A percentile compares a stretch with the other conserved stretches of the same genome.
Evolutionary conservation across 345 rosid species (phyloP).

Genomic region (Linum tenue): DNA sequence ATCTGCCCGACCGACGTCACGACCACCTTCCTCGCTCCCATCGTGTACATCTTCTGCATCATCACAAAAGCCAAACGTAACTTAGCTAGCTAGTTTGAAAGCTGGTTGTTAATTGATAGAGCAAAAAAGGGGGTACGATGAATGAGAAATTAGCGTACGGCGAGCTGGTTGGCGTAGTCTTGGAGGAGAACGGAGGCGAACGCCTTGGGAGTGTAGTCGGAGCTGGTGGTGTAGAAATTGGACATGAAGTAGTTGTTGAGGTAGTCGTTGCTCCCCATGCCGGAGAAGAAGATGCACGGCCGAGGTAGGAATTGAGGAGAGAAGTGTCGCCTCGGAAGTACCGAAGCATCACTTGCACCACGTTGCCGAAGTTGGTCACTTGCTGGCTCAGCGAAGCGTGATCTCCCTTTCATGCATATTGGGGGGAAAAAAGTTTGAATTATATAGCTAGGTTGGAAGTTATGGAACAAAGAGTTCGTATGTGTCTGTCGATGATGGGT

Average conservation of each 20-base stretch:
- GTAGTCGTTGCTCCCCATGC: constrained; percentile 88
- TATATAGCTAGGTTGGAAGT: no score
- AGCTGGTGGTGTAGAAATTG: constrained; percentile 51
- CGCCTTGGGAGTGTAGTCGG: constrained; percentile 40
- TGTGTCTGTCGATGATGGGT: no score
- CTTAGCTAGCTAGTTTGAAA: neutral
- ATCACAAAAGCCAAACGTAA: no score
- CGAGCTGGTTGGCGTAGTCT: constrained; percentile 59
- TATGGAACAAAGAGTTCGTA: no score
- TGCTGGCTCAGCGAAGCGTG: constrained; percentile 77
- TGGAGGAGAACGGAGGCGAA: constrained; percentile 56
- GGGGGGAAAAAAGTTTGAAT: no score
- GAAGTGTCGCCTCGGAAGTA: constrained; percentile 52
- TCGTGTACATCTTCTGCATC: constrained; percentile 44
- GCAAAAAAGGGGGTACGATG: no score
- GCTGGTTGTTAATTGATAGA: no score
- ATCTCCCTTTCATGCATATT: constrained; percentile 37
- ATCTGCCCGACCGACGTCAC: constrained; percentile 71
- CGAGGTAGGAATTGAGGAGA: constrained; percentile 39
- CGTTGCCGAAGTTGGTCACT: constrained; percentile 29
- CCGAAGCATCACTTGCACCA: constrained; percentile 49
- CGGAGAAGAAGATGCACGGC: constrained; percentile 64
- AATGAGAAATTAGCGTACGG: constrained; percentile 28
- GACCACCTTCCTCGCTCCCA: constrained; percentile 73
- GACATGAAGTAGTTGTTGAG: constrained; percentile 90